Base-by-base conservation (phyloP, 2,329 filamentous ascomycete genomes). In the Aspergillus quadricinctus region DNA sequence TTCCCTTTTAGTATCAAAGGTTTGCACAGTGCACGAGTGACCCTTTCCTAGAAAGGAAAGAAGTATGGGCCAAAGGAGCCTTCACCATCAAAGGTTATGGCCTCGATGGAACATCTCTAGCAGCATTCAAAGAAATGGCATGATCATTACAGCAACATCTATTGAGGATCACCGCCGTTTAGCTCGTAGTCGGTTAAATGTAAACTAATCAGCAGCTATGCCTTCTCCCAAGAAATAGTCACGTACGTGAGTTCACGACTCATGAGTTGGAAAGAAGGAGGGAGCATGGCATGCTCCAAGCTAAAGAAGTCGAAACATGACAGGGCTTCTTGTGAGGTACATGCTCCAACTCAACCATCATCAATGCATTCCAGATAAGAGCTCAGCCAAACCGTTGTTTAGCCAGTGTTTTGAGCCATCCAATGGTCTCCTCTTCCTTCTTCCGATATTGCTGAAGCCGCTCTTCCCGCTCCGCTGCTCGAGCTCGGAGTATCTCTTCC, bases 391-490 rank as follows among this genome's bases (percentile, higher is more conserved):
- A 96, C 61, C 89, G 82, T 76, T 90, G 84, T 75, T 82, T 88
- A 17, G 92, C 93, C 75, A 97, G 75, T 65, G 86, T 84, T 74
- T 82, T 88, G 67, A 97, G 68, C 81, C 90, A 92, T 50, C 84
- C 84, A 80, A 97, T 90, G 1, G 91, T 96, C 68, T 85, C 85
- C 61, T 92, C 87, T 75, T 97, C 93, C 72, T 91, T 89, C 66
- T 84, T 83, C 66, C 83, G 81, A 72, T 90, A 87, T 62, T 83
- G 85, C 64, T 81, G 79, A 52, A 92, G 69, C 64, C 86, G 82
- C 77, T 92, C 89, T 69, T 96, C 90, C 64, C 92, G 81, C 79
- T 97, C 92, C 49, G 86, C 91, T 58, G 81, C 81, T 68, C 85
- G 84, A 10, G 90, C 90, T 67, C 91, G 77, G 59, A 88, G 76